Percentiles rank a stretch among this genome's conserved stretches.
Conservation (phyloP, 2,329 filamentous ascomycete species). For the Berkeleyomyces basicola region DNA sequence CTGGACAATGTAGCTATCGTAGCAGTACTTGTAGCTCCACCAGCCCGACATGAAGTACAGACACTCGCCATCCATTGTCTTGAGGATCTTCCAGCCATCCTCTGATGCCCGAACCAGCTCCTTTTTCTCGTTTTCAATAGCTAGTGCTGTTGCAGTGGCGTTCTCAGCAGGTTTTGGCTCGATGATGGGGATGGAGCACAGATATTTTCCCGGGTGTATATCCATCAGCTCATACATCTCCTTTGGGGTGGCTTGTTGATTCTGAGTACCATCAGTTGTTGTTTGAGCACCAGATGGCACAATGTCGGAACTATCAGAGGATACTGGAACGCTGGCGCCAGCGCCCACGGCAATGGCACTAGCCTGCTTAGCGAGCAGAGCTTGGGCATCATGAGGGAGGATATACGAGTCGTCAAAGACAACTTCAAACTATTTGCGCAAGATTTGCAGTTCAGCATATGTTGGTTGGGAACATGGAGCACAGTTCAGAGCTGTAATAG, state of each 20-base stretch:
- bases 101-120: conserved; percentile 63
- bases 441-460: conserved; percentile 1
- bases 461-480: background rate
- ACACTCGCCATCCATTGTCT: conserved; percentile 61
- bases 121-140: conserved; percentile 59
- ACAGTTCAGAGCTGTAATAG: background rate
- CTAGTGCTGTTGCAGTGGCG: conserved; percentile 48
- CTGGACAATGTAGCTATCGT: conserved; percentile 72
- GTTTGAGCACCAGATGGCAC: conserved; percentile 18
- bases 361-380: conserved; percentile 32
- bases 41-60: conserved; percentile 72
- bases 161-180: conserved; percentile 39
- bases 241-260: conserved; percentile 14
- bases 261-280: background rate
- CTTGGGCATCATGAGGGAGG: conserved; percentile 50
- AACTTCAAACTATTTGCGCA: conserved; percentile 52
- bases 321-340: background rate
- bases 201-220: conserved; percentile 51
- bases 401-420: conserved; percentile 58
- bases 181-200: conserved; percentile 71
- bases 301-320: conserved; percentile 21
- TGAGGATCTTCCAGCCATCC: conserved; percentile 65
- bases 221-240: conserved; percentile 57
- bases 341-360: conserved; percentile 19
- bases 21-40: conserved; percentile 96